Percentiles rank a stretch among this genome's conserved stretches.
These are phyloP conservation scores for Phytophthora sojae DNA, from an alignment of 352 stramenopile genomes.

Conservation along the genomic window DNA sequence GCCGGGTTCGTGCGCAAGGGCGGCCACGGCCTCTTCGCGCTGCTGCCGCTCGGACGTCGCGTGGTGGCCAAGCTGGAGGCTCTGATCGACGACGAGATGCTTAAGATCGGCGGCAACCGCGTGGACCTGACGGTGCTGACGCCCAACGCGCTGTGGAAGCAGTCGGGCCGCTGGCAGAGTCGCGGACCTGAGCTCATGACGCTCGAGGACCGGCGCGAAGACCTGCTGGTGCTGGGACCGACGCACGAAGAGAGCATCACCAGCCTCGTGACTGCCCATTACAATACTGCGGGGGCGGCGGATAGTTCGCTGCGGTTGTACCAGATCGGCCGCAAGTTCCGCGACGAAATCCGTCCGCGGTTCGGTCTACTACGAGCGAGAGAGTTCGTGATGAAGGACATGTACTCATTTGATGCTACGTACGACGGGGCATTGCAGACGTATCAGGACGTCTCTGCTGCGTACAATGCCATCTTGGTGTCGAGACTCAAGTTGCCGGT, in stretches of 20 bases:
- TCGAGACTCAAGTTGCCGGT: constrained; percentile 72
- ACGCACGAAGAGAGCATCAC: constrained; percentile 91
- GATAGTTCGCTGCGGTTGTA: constrained; percentile 80
- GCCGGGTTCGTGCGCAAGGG: constrained; percentile 90
- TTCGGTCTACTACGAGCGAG: constrained; percentile 84
- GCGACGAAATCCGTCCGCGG: constrained; percentile 88
- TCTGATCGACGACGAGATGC: constrained; percentile 87
- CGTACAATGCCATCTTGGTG: constrained; percentile 83
- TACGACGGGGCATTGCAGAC: constrained; percentile 67
- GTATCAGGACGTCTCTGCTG: constrained; percentile 80
- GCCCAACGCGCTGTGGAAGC: constrained; percentile 80
- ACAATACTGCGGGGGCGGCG: constrained; percentile 38
- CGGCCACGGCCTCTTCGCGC: constrained; percentile 79
- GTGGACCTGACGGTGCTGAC: constrained; percentile 83
- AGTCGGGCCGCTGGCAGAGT: constrained; percentile 84
- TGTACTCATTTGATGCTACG: constrained; percentile 89
- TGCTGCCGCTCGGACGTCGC: constrained; percentile 81
- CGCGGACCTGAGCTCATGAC: constrained; percentile 87
- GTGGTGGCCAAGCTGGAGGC: constrained; percentile 82
- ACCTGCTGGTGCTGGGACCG: constrained; percentile 72
- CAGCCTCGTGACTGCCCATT: constrained; percentile 76
- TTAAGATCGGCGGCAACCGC: constrained; percentile 82
- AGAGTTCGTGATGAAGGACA: constrained; percentile 94
- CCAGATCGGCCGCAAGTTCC: constrained; percentile 90
- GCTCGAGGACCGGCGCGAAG: constrained; percentile 77